phyloP scores from a whole-genome alignment of 2,329 filamentous ascomycete species.

The Clonostachys chloroleuca region DNA sequence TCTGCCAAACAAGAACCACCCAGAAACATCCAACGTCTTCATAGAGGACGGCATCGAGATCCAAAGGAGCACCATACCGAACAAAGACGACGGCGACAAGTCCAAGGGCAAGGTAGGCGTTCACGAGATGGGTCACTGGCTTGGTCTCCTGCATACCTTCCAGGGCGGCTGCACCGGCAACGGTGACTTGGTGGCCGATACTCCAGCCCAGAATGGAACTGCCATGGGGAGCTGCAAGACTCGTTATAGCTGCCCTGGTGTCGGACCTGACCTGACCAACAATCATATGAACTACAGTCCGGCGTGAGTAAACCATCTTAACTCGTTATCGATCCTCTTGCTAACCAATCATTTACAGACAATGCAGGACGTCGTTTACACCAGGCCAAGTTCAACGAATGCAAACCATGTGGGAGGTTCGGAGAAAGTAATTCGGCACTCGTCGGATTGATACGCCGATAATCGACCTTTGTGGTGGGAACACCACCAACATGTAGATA shows the following conservation, averaged over 20 bases:
- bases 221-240: slow-evolving; percentile 1
- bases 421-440: too few species aligned
- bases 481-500: too few species aligned
- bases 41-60: slow-evolving; percentile 32
- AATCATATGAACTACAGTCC: too few species aligned
- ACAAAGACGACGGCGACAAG: slow-evolving; percentile 13
- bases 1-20: slow-evolving; percentile 27
- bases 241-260: slow-evolving; percentile 5
- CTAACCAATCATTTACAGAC: too few species aligned
- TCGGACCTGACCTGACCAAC: too few species aligned
- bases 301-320: too few species aligned
- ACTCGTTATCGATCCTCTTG: too few species aligned
- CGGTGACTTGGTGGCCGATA: slow-evolving; percentile 34
- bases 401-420: too few species aligned
- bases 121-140: slow-evolving; percentile 44
- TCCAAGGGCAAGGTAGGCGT: slow-evolving; percentile 21
- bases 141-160: slow-evolving; percentile 43
- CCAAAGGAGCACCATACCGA: slow-evolving; percentile 27
- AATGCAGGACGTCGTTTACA: too few species aligned
- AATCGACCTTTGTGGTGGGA: too few species aligned
- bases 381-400: too few species aligned
- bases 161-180: slow-evolving; percentile 27
- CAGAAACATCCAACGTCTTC: slow-evolving; percentile 22
- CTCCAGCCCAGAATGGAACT: slow-evolving; percentile 25
- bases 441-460: too few species aligned